Percentiles rank a stretch among this genome's conserved stretches.
phyloP scores from a whole-genome alignment of 441 rosid species.

The Arabidopsis hybrid region DNA sequence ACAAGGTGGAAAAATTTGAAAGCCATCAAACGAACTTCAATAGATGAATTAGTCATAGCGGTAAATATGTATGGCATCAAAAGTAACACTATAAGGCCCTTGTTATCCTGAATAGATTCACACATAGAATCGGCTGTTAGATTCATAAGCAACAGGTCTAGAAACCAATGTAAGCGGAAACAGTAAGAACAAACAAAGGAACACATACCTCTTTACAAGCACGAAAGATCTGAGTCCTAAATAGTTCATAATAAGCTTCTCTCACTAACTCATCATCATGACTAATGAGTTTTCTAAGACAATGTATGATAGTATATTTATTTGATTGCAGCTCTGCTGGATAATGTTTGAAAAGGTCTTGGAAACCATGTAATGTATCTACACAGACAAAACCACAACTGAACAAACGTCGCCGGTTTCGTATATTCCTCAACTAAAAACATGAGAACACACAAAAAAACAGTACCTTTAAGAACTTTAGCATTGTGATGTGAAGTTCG shows the following conservation, averaged over 20 bases:
- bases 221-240: constrained; percentile 71
- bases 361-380: constrained; percentile 85
- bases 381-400: constrained; percentile 32
- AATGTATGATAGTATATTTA: constrained; percentile 64
- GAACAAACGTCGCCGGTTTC: not conserved
- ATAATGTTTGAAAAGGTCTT: constrained; percentile 66
- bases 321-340: constrained; percentile 72
- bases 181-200: not conserved
- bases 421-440: not conserved
- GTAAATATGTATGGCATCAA: constrained; percentile 84
- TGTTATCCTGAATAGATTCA: constrained; percentile 68
- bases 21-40: constrained; percentile 93
- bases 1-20: constrained; percentile 78
- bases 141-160: constrained; percentile 4
- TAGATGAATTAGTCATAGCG: constrained; percentile 78
- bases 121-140: constrained; percentile 44
- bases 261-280: constrained; percentile 77
- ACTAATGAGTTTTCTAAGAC: constrained; percentile 69
- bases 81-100: constrained; percentile 68
- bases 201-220: constrained; percentile 73
- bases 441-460: not conserved
- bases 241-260: constrained; percentile 64
- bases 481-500: constrained; percentile 86
- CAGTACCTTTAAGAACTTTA: constrained; percentile 79
- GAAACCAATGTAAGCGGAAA: constrained; percentile 14